Percentiles rank a stretch among this genome's conserved stretches.
phyloP scores from a whole-genome alignment of 768 basidiomycete genomes.

The Mycena latifolia region DNA sequence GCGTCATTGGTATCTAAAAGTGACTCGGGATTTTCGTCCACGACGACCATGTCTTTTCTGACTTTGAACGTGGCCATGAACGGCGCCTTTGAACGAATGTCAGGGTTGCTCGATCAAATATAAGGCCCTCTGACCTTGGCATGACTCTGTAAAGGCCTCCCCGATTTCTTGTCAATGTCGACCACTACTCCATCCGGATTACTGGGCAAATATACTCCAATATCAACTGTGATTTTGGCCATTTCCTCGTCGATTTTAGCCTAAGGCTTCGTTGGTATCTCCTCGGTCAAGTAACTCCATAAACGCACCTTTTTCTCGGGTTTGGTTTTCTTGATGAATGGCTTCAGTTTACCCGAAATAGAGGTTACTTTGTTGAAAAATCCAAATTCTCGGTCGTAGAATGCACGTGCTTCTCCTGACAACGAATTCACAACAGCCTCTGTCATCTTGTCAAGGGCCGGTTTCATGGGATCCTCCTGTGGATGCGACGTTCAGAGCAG shows the following conservation, averaged over 20 bases:
- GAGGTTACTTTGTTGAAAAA: conserved; percentile 98
- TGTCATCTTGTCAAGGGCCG: conserved; percentile 90
- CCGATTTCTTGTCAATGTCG: conserved; percentile 98
- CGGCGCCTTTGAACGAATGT: conserved; percentile 75
- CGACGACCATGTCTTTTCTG: conserved; percentile 80
- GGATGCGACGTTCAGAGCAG: conserved; percentile 18
- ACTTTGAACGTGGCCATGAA: conserved; percentile 99
- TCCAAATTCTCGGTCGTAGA: conserved; percentile 94
- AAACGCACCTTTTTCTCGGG: conserved; percentile 90
- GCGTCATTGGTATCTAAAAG: conserved; percentile 74
- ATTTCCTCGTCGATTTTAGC: conserved; percentile 99
- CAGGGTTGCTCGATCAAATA: conserved; percentile 9
- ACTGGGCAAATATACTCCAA: conserved; percentile 97
- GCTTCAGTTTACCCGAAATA: conserved; percentile 97
- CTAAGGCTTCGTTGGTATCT: conserved; percentile 52
- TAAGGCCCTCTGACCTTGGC: conserved; percentile 76
- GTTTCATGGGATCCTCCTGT: conserved; percentile 96
- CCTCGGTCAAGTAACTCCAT: neutral
- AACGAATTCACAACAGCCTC: conserved; percentile 83
- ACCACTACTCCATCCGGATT: conserved; percentile 97
- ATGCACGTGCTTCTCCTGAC: conserved; percentile 88
- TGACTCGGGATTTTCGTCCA: conserved; percentile 80
- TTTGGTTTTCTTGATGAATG: conserved; percentile 94
- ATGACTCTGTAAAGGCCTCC: conserved; percentile 95
- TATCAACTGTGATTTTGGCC: conserved; percentile 92